A percentile compares a stretch with the other conserved stretches of the same genome.
These are phyloP conservation scores for Xenoacremonium recifei DNA, from an alignment of 2,329 filamentous ascomycete genomes.

Conservation along the genomic window DNA sequence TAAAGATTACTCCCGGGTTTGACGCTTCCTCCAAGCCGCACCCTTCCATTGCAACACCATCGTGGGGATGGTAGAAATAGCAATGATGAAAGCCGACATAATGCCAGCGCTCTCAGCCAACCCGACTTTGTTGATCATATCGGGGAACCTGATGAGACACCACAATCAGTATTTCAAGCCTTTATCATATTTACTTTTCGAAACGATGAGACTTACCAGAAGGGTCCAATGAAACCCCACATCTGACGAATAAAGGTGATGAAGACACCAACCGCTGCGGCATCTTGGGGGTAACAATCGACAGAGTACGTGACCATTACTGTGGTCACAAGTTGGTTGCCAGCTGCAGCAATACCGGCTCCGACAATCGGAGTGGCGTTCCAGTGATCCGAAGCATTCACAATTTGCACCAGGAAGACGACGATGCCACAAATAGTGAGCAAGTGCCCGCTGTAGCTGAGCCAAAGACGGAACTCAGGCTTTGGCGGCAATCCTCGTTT, in stretches of 20 bases:
- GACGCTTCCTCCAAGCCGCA: not conserved
- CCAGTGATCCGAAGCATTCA: constrained; percentile 48
- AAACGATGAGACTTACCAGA: constrained; percentile 22
- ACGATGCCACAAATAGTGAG: constrained; percentile 51
- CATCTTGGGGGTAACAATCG: constrained; percentile 53
- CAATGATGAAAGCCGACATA: not conserved
- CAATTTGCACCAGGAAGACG: constrained; percentile 51
- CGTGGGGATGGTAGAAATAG: not conserved
- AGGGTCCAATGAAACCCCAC: constrained; percentile 48
- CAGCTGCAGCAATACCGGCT: constrained; percentile 48
- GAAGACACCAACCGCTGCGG: constrained; percentile 56
- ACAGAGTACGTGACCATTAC: constrained; percentile 60
- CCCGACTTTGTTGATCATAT: not conserved
- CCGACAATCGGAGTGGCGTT: constrained; percentile 57
- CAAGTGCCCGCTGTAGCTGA: constrained; percentile 51
- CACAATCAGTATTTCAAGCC: no score
- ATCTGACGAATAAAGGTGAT: constrained; percentile 55
- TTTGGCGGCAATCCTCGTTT: constrained; percentile 29
- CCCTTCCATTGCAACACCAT: not conserved
- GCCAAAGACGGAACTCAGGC: constrained; percentile 57
- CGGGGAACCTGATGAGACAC: not conserved
- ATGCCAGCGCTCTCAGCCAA: not conserved
- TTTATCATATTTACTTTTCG: no score
- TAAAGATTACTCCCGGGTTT: no score
- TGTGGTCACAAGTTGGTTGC: constrained; percentile 61